Base-by-base conservation (phyloP, 345 rosid genomes). In the Excoecaria cochinchinensis region DNA sequence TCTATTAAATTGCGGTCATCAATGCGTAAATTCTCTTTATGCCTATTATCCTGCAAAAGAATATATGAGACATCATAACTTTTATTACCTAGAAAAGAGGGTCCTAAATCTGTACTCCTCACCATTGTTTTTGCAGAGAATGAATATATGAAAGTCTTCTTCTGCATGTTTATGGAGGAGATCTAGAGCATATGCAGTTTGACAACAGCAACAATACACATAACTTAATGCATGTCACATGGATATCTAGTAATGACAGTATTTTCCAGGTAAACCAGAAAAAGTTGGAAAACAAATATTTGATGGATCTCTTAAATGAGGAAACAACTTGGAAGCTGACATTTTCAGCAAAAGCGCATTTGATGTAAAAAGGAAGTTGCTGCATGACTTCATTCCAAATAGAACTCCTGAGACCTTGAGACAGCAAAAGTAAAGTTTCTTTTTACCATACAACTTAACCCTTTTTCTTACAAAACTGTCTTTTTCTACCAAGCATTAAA, bases 11-110 rank as follows among this genome's bases (percentile, higher is more conserved):
- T 73, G 75, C 39, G 58, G 77, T 86, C 88, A 70, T 88, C 92
- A 80, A 70, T 84, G 79, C 59, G 70, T 69, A 79, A 75, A 66
- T 79, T 90, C 82, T 85, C 97, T 76, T 85, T 88, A 59, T 81
- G 74, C 88, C 82, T 85, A 70, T 46, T 76, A 66, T 92, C 97
- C 97, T 94, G 83, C 70, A 76, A 24, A 64, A 80, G 25, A 76
- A 83, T 52, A 42, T n/a, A n/a, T n/a, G 31, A 31, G 31, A 31
- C 16, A 46, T 38, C 6, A 36, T 66, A 51, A 36, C 19, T 63
- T 15, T 46, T 40, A 70, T 5, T 52, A 39, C 16, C 24, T 9
- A 40, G 9, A 17, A 51, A 47, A 19, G 14, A 69, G 60, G 17
- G 8, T 8, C 62, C 68, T 31, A 52, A 14, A 53, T 50, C 50